A percentile compares a stretch with the other conserved stretches of the same genome.
Evolutionary conservation across 164 flowering plant genomes (phyloP).

Genomic region (Houttuynia cordata): DNA sequence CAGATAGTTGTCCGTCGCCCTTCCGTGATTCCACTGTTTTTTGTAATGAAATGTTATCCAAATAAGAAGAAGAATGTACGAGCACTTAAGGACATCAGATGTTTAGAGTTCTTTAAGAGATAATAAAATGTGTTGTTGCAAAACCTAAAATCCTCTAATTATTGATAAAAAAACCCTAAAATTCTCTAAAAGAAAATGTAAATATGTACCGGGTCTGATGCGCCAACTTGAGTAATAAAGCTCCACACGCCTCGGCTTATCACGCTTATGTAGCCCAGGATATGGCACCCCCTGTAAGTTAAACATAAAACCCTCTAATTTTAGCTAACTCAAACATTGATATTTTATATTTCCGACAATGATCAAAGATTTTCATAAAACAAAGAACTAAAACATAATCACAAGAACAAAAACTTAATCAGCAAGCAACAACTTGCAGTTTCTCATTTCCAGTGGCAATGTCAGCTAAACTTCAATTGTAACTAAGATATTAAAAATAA

Average conservation of each 20-base stretch:
- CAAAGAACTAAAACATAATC: no score
- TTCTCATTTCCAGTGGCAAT: no score
- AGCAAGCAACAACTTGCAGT: no score
- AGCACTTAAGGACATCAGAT: neutral
- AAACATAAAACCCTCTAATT: neutral
- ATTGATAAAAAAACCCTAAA: no score
- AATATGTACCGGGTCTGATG: conserved; percentile 67
- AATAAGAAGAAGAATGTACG: neutral
- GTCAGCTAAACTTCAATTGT: no score
- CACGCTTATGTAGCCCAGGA: conserved; percentile 54
- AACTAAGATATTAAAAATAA: no score
- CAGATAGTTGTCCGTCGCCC: conserved; percentile 76
- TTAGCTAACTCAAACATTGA: neutral
- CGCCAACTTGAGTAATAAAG: conserved; percentile 92
- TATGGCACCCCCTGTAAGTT: conserved; percentile 64
- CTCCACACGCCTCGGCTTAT: conserved; percentile 95
- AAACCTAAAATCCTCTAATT: neutral
- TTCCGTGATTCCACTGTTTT: conserved; percentile 71
- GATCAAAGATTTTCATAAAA: no score
- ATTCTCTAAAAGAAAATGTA: no score
- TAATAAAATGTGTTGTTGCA: neutral
- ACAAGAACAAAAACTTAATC: no score
- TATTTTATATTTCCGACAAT: no score
- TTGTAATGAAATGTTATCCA: conserved; percentile 1
- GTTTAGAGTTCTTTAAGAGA: no score